Evolutionary conservation across 495 filamentous ascomycete genomes (phyloP).

Genomic region (Xylaria longipes): DNA sequence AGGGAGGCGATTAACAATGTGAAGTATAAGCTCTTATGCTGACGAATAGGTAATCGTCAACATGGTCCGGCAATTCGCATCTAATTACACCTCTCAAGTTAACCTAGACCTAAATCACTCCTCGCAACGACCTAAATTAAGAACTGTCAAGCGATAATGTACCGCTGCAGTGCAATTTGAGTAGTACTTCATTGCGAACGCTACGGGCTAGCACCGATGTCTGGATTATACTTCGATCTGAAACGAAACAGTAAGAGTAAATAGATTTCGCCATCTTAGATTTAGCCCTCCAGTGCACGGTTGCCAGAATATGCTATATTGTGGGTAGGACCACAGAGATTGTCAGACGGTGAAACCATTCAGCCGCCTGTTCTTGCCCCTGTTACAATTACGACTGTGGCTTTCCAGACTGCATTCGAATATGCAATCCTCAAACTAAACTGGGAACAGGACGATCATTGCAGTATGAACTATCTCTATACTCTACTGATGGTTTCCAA

Average conservation of each 20-base stretch:
- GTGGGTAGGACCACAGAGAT: neutral
- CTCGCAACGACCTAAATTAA: too few species aligned
- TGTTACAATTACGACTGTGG: neutral
- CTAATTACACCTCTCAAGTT: too few species aligned
- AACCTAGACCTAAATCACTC: too few species aligned
- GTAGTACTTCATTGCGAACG: neutral
- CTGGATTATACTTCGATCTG: too few species aligned
- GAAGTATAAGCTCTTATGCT: too few species aligned
- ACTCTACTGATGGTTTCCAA: neutral
- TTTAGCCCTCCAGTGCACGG: neutral
- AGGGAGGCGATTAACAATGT: too few species aligned
- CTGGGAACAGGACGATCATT: neutral
- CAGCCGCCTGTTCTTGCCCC: neutral
- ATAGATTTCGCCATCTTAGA: neutral
- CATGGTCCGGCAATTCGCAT: too few species aligned
- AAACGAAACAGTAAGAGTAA: too few species aligned
- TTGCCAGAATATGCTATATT: neutral
- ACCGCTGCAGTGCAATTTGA: neutral
- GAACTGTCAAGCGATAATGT: too few species aligned
- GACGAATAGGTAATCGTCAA: too few species aligned
- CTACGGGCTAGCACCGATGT: neutral
- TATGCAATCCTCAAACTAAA: neutral
- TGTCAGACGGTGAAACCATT: neutral
- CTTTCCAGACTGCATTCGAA: neutral
- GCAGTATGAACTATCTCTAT: neutral